phyloP scores from a whole-genome alignment of 768 basidiomycete genomes.

The Rubroboletus satanas region DNA sequence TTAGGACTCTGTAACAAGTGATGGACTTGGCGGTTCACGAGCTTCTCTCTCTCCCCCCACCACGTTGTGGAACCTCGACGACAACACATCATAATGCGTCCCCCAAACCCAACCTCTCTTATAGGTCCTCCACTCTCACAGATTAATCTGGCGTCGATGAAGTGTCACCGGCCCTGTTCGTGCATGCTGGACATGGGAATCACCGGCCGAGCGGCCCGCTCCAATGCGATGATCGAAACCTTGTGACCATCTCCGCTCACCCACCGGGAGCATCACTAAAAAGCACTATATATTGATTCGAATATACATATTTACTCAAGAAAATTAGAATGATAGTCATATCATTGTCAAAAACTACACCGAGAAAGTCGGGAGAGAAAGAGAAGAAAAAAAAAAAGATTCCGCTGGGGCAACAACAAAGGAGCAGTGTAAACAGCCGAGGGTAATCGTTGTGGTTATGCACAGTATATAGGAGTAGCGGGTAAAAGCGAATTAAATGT shows the following conservation, averaged over 20 bases:
- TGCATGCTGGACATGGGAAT: background rate
- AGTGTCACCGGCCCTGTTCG: background rate
- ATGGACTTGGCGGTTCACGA: background rate
- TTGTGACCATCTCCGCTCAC: background rate
- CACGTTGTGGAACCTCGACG: too few species aligned
- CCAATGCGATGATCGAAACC: background rate
- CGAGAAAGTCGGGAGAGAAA: background rate
- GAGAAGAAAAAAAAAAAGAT: background rate
- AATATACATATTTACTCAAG: slow-evolving; percentile 6
- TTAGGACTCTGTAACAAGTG: background rate
- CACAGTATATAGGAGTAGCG: slow-evolving; percentile 12
- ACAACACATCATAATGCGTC: background rate
- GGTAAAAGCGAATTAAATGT: slow-evolving; percentile 20
- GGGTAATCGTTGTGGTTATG: slow-evolving; percentile 17
- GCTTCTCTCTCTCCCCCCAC: background rate
- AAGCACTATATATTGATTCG: background rate
- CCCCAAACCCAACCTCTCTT: background rate
- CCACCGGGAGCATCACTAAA: background rate
- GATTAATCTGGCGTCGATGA: background rate
- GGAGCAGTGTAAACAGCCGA: background rate
- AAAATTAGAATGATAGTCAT: slow-evolving; percentile 17
- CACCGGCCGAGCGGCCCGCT: background rate
- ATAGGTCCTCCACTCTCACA: background rate
- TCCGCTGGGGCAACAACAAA: background rate
- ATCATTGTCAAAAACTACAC: slow-evolving; percentile 13